Evolutionary conservation across 164 flowering plant genomes (phyloP), one percentile per base, ranked within the genome.

Genomic region (Tetrastigma voinierianum): DNA sequence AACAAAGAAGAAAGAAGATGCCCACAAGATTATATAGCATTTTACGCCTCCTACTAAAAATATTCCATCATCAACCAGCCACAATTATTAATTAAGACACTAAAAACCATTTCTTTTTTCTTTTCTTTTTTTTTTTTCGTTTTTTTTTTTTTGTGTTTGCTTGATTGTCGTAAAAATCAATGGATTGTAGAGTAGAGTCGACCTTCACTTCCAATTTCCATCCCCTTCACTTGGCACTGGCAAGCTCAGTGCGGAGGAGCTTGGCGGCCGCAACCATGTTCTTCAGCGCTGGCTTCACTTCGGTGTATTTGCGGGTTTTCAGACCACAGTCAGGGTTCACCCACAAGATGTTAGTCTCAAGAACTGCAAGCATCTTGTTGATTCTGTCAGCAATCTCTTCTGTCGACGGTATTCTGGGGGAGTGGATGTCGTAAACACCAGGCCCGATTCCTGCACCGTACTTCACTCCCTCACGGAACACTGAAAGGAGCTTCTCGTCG

Each of bases 311-410:
- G 61, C 90, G 80, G 17, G 87, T 86, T 84, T 86, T 86, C n/a
- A n/a, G 51, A 86, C 90, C 90, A 76, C 90, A 86, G 66, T 86
- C 87, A 13, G 90, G 90, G 82, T 86, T 86, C n/a, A 86, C 86
- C 90, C 90, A 86, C 46, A 86, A 66, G 59, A 83, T 79, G 76
- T 86, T 82, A 25, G 73, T 78, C 75, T 82, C 86, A 1, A 86
- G 81, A 13, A 86, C 90, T 1, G 84, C 87, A 70, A 80, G 90
- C 87, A 82, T 86, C 73, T 86, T 83, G 80, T 78, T 78, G 69
- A 86, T 74, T 47, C 87, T 66, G 75, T 83, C 87, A 24, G 83
- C 84, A 32, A 86, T 82, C 61, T 83, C 87, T 47, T 86, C 87
- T 0, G 83, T 73, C 1, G 87, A 75, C 49, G 90, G 90, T 51